Evolutionary conservation across 345 rosid genomes (phyloP).

Genomic region (Lenwebbia sp.): DNA sequence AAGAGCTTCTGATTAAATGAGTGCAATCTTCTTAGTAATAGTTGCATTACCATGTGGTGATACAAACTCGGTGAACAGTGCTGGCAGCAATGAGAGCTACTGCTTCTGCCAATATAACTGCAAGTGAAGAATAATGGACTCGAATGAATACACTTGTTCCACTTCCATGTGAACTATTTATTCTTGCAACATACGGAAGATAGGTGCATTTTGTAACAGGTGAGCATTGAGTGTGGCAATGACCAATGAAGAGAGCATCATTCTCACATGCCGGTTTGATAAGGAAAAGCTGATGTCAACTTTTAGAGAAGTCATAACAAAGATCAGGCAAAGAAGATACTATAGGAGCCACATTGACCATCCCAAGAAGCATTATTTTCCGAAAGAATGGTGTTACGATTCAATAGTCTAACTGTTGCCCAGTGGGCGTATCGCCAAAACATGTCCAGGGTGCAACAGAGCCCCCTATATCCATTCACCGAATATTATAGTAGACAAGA

Average conservation of each 20-base stretch:
- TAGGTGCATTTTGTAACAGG: neutral
- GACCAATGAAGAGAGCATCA: neutral
- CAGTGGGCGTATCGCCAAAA: neutral
- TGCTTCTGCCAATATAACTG: constrained; percentile 61
- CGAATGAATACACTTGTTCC: neutral
- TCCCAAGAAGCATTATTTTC: neutral
- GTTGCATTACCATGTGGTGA: constrained; percentile 63
- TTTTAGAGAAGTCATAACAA: neutral
- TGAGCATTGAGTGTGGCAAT: neutral
- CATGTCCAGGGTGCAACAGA: neutral
- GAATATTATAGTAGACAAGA: neutral
- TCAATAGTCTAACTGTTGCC: neutral
- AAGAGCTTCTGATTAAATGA: neutral
- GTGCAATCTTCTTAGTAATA: neutral
- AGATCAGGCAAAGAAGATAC: neutral
- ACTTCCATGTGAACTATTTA: neutral
- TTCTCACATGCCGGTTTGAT: neutral
- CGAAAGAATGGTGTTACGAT: neutral
- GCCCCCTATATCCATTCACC: neutral
- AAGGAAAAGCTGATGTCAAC: neutral
- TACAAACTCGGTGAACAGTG: constrained; percentile 75
- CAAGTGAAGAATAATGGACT: neutral
- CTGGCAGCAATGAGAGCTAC: constrained; percentile 63
- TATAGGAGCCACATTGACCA: neutral
- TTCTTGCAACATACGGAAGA: neutral